Base-by-base conservation (phyloP, 306 rosid species). In the Heteromeles arbutifolia region DNA sequence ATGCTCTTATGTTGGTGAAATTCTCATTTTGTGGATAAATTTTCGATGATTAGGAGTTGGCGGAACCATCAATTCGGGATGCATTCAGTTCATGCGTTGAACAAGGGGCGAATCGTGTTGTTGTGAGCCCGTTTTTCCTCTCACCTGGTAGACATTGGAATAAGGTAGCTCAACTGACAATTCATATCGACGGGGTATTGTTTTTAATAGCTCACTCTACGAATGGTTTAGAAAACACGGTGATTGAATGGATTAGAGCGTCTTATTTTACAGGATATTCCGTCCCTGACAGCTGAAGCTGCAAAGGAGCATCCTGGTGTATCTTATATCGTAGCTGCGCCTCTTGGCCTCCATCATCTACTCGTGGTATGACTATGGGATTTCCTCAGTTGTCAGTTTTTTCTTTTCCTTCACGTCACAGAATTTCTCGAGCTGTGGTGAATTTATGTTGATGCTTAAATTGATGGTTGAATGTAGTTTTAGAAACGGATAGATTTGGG, bases 131-230 rank as follows among this genome's bases (percentile, higher is more conserved):
- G 0, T 95, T 95, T 85, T 95, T 95, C 79, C 93, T 95, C 73
- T 84, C 86, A 66, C 98, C 98, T 3, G 97, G 98, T 62, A 87
- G 96, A 74, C 97, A 92, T 65, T 95, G 97, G 97, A 82, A 79
- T 78, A 88, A 89, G 97, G 97, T 91, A 81, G 59, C 78, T 72
- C 53, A 57, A 58, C 53, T 48, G 1, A 48, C 53, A 0, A 15
- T 77, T 58, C 69, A 15, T 61, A 21, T 72, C 17, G 43, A 45
- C 26, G 25, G 18, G 18, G 31, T 37, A 37, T 34, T 34, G 14
- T 50, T 69, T 39, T 28, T 21, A 0, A 10, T 2, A 17, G 4
- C 18, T 6, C 50, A 7, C 28, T 75, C 6, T 53, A 18, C 24
- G 63, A 45, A 44, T 78, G 63, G 26, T 57, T 1, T 21, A 54